Evolutionary conservation across 2,329 filamentous ascomycete genomes (phyloP).

Genomic region (Pseudophaeomoniella oleicola): DNA sequence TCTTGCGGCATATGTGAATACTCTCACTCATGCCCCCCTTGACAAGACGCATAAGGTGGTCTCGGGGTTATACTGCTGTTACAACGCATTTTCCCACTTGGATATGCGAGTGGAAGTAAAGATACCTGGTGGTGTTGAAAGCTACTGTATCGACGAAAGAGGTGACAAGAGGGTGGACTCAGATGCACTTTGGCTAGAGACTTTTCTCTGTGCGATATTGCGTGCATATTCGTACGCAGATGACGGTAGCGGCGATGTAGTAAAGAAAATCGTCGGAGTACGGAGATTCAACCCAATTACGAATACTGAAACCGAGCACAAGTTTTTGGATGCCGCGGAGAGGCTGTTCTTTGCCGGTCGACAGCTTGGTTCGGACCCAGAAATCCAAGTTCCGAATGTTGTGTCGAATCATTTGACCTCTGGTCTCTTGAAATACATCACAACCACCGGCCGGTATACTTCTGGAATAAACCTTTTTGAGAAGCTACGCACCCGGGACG

Average conservation of each 20-base stretch:
- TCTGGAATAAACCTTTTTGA: constrained; percentile 97
- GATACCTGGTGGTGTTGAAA: constrained; percentile 90
- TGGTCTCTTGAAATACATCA: constrained; percentile 87
- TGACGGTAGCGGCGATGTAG: constrained; percentile 82
- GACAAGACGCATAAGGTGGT: constrained; percentile 80
- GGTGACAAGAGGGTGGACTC: constrained; percentile 89
- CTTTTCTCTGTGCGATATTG: constrained; percentile 87
- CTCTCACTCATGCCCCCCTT: constrained; percentile 76
- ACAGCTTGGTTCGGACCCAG: constrained; percentile 90
- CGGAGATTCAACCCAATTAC: constrained; percentile 94
- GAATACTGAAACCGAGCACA: constrained; percentile 95
- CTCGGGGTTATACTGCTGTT: constrained; percentile 92
- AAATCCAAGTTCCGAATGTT: constrained; percentile 92
- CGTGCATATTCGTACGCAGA: constrained; percentile 94
- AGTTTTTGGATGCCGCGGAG: constrained; percentile 87
- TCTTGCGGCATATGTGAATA: constrained; percentile 95
- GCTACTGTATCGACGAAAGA: constrained; percentile 92
- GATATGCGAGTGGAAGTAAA: constrained; percentile 98
- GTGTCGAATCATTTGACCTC: constrained; percentile 91
- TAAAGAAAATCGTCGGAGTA: constrained; percentile 95
- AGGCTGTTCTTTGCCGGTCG: constrained; percentile 88
- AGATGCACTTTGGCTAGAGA: constrained; percentile 92
- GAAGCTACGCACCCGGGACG: constrained; percentile 78
- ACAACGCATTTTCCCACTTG: constrained; percentile 95
- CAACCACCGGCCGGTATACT: constrained; percentile 83